Conservation (phyloP, 345 rosid species). For the Dipteronia sinensis region DNA sequence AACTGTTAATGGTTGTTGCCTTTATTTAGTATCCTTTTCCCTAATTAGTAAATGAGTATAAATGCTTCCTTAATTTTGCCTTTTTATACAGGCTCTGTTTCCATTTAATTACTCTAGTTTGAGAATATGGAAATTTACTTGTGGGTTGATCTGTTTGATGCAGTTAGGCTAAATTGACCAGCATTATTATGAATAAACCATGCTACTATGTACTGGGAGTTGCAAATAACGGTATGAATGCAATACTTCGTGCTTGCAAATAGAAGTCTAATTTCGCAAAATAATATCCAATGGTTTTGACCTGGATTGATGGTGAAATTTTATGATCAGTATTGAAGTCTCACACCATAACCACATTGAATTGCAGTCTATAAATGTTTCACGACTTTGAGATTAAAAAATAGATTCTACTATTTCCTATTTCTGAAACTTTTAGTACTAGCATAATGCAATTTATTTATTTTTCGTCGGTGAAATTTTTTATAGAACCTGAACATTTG, state of each 20-base stretch:
- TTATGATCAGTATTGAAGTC: not conserved
- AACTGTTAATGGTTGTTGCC: slow-evolving; percentile 84
- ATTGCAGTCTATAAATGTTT: not conserved
- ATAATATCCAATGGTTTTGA: not conserved
- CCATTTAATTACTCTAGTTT: not conserved
- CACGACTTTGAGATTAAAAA: not conserved
- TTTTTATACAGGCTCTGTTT: not conserved
- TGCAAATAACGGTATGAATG: not conserved
- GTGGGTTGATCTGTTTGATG: not conserved
- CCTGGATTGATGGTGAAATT: not conserved
- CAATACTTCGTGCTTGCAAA: not conserved
- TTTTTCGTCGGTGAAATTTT: not conserved
- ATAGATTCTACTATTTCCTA: not conserved
- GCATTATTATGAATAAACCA: not conserved
- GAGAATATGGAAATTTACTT: not conserved
- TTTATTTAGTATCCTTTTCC: slow-evolving; percentile 66
- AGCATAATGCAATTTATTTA: too few relatives aligned
- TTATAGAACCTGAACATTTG: not conserved
- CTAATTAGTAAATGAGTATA: not conserved
- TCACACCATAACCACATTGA: not conserved
- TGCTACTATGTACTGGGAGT: not conserved
- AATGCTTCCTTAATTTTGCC: not conserved
- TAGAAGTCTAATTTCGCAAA: not conserved
- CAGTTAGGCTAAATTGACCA: not conserved
- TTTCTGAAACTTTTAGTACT: not conserved